phyloP scores from a whole-genome alignment of 2,329 filamentous ascomycete species.

The Cladosporium sp. region DNA sequence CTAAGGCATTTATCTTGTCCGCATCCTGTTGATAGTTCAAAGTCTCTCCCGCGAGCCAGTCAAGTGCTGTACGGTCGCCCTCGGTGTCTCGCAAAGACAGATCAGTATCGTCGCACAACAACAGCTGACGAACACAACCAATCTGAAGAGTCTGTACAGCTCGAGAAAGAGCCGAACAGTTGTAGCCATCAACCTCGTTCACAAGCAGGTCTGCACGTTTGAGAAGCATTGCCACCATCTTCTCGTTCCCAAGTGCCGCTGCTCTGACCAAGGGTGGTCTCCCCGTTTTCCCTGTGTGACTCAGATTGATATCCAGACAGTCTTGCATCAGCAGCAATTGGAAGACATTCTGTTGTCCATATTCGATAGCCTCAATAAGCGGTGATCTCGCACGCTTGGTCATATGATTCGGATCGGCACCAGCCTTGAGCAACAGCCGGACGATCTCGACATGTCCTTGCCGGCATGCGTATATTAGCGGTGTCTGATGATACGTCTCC shows the following conservation, averaged over 20 bases:
- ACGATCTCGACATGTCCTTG: slow-evolving; percentile 12
- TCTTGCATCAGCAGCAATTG: neutral
- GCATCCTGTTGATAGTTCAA: neutral
- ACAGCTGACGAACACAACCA: neutral
- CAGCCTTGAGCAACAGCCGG: slow-evolving; percentile 8
- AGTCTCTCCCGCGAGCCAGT: neutral
- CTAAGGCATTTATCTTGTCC: neutral
- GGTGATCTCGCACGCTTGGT: neutral
- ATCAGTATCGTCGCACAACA: neutral
- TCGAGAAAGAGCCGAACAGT: neutral
- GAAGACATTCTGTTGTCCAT: neutral
- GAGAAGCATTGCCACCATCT: neutral
- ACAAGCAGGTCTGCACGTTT: neutral
- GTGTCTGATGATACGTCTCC: neutral
- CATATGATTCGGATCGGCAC: slow-evolving; percentile 8
- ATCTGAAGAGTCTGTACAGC: neutral
- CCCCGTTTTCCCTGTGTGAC: neutral
- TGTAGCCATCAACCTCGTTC: neutral
- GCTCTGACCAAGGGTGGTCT: neutral
- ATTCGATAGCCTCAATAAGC: neutral
- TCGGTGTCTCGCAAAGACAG: neutral
- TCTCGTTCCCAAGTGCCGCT: neutral
- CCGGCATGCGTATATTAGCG: neutral
- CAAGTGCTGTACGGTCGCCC: neutral
- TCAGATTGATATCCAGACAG: neutral